Conservation (phyloP, 768 basidiomycete genomes). For the Suillus brevipes region DNA sequence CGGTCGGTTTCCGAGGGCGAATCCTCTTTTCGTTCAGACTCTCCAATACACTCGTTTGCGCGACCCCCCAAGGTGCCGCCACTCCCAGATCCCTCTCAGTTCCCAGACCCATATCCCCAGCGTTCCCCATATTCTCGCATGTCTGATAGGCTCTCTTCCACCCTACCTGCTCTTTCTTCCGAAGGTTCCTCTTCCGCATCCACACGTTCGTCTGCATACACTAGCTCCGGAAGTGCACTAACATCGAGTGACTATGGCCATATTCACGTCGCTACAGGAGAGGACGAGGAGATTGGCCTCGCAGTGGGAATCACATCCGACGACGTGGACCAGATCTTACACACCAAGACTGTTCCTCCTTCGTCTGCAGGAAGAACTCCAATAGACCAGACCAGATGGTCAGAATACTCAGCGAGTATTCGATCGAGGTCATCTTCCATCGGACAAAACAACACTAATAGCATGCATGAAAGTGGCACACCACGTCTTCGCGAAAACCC, state of each 20-base stretch:
- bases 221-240: conserved; percentile 64
- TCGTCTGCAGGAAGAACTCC: conserved; percentile 52
- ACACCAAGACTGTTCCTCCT: conserved; percentile 48
- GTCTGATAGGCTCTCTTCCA: conserved; percentile 35
- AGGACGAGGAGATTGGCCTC: conserved; percentile 52
- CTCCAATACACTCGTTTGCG: conserved; percentile 38
- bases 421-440: conserved; percentile 74
- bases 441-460: conserved; percentile 45
- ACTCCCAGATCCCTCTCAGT: conserved; percentile 65
- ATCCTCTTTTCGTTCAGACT: conserved; percentile 38
- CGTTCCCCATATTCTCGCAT: conserved; percentile 46
- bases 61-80: conserved; percentile 45
- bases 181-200: conserved; percentile 70
- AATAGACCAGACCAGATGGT: conserved; percentile 70
- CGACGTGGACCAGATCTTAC: conserved; percentile 60
- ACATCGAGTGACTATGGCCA: conserved; percentile 62
- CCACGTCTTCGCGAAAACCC: conserved; percentile 60
- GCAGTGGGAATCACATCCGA: conserved; percentile 67
- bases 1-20: conserved; percentile 44
- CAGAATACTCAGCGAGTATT: conserved; percentile 64
- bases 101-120: conserved; percentile 72
- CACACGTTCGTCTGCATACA: conserved; percentile 76
- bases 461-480: conserved; percentile 39
- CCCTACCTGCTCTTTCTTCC: conserved; percentile 65
- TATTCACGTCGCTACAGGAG: conserved; percentile 63